Base-by-base conservation (phyloP, 2,329 filamentous ascomycete species). In the Harringtonia aguacate region DNA sequence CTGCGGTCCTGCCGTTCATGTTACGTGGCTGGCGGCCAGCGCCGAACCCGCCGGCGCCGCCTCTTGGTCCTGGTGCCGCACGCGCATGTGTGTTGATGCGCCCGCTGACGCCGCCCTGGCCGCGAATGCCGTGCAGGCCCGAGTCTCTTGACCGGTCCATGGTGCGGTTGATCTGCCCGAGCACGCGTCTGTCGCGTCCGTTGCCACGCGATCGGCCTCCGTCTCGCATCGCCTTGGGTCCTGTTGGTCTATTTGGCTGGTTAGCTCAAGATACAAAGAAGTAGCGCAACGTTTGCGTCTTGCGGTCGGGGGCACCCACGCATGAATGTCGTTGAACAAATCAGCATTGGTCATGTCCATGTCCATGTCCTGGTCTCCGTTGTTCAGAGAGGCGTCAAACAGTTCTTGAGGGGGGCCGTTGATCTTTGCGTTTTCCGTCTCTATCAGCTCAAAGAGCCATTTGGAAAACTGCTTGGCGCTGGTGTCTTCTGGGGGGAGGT, bases 391-490 rank as follows among this genome's bases (percentile, higher is more conserved):
- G 10, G 29, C 27, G 8, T 34, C 35, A 10, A 33, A 27, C n/a
- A 40, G 41, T 1, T 27, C 20, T 15, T 41, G 34, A 13, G 46
- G 17, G 17, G 47, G 56, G 21, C 75, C 75, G 51, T 79, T 80
- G 47, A 81, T 56, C 58, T 82, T 77, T 39, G 69, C 67, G 56
- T 81, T 79, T 49, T 92, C 69, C 13, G 67, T 51, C 37, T 83
- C 77, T 48, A 95, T 81, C 60, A 94, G 84, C 44, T 88, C 77
- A 59, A 97, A 97, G n/a, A 98, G 69, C 92, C 92, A 98, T 59
- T 73, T 75, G 49, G 89, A 81, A 59, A 98, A 97, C 44, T 89
- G 82, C 49, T 77, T 77, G 8, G 87, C 86, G 51, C 81, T 81
- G 41, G 84, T 79, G 55, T 95, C 90, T 48, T 94, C 88, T 38